Evolutionary conservation across 371 early-diverging fungal genomes (phyloP).

Genomic region (Paraphysoderma sedebokerense): DNA sequence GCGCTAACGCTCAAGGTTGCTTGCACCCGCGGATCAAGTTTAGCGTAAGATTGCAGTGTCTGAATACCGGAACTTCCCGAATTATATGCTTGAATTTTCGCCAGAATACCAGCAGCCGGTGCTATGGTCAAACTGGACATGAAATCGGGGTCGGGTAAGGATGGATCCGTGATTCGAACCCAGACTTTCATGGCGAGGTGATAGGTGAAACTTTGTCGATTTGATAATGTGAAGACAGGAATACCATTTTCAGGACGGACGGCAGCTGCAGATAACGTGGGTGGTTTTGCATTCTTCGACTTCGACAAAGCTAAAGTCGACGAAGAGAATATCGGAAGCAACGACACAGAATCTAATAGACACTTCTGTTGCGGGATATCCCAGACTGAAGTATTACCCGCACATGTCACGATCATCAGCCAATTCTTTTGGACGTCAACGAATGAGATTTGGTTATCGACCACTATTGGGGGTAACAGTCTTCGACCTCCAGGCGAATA

Average conservation of each 20-base stretch:
- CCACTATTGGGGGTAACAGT: slow-evolving; percentile 42
- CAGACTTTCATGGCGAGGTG: slow-evolving; percentile 47
- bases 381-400: slow-evolving; percentile 24
- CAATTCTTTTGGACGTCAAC: slow-evolving; percentile 34
- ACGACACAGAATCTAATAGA: slow-evolving; percentile 27
- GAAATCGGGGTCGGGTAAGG: slow-evolving; percentile 37
- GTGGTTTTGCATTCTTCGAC: slow-evolving; percentile 14
- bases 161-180: slow-evolving; percentile 48
- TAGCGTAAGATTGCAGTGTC: too few relatives aligned
- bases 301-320: slow-evolving; percentile 17
- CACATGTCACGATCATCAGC: slow-evolving; percentile 41
- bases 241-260: slow-evolving; percentile 44
- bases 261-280: slow-evolving; percentile 36
- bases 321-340: slow-evolving; percentile 34
- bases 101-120: too few relatives aligned
- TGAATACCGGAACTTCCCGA: too few relatives aligned
- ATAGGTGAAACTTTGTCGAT: slow-evolving; percentile 55
- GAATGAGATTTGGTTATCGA: slow-evolving; percentile 43
- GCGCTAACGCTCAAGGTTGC: too few relatives aligned
- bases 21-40: too few relatives aligned
- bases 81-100: too few relatives aligned
- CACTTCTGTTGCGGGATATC: slow-evolving; percentile 28
- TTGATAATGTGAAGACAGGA: slow-evolving; percentile 49
- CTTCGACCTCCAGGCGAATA: slow-evolving; percentile 52
- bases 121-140: too few relatives aligned